Base-by-base conservation (phyloP, 306 rosid species). In the Malus sylvestris region DNA sequence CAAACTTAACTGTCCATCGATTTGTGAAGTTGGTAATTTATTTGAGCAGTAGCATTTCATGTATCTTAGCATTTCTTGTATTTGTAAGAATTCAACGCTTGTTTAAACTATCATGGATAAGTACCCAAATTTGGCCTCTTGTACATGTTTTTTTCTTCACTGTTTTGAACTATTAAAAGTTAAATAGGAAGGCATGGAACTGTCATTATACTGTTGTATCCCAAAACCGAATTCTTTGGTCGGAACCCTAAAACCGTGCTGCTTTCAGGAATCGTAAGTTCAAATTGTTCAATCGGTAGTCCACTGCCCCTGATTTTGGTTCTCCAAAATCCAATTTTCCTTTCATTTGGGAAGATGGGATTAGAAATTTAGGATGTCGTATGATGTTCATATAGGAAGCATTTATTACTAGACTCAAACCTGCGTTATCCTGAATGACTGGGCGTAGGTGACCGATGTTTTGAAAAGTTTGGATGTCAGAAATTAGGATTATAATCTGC, bases 1-100 rank as follows among this genome's bases (percentile, higher is more conserved):
- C 74, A 55, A 74, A 76, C 66, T 79, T 22, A 40, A 63, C 66
- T 40, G 71, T 69, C 74, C 53, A 75, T 38, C 70, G 78, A 70
- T 58, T 71, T 53, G 30, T 76, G 58, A 62, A 77, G 61, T 67
- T 23, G 76, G 67, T 70, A 76, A 63, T 74, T 63, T 75, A 76
- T 8, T 44, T 78, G 57, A 40, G 74, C 82, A 30, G 60, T 29
- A n/a, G 69, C 51, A 74, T 62, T 57, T 57, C 62, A 1, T 57
- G 62, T 3, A 30, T 9, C 62, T 22, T 20, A n/a, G 29, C 25
- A 57, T 57, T 62, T 68, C 65, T 32, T 59, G 57, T 61, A 30
- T 46, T 66, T 23, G 38, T 59, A 38, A 44, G 55, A 38, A 18
- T 46, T 27, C 16, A 40, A 18, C 27, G 55, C 65, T n/a, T 22